These are phyloP conservation scores for Laguncularia racemosa DNA, from an alignment of 345 rosid genomes.

Conservation along the genomic window DNA sequence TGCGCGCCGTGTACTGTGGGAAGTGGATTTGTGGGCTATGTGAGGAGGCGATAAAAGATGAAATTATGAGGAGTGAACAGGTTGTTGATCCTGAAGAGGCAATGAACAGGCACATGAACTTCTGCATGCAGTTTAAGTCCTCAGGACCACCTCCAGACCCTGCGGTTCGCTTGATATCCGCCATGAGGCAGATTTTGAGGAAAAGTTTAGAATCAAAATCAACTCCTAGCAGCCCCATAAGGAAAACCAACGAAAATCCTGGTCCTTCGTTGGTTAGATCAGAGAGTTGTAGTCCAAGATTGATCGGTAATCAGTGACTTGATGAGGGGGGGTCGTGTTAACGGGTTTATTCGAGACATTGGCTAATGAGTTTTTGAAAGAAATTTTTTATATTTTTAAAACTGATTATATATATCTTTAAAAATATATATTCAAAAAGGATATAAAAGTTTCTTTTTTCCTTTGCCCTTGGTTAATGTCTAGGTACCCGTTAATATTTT, in stretches of 20 bases:
- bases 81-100: conserved; percentile 20
- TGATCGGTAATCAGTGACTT: neutral
- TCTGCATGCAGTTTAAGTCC: conserved; percentile 5
- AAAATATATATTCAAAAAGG: too few species aligned
- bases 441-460: too few species aligned
- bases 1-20: conserved; percentile 9
- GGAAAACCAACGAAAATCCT: neutral
- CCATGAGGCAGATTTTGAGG: conserved; percentile 13
- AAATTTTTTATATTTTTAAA: too few species aligned
- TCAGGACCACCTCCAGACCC: conserved; percentile 8
- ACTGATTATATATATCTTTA: too few species aligned
- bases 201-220: conserved; percentile 8
- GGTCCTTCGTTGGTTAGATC: neutral
- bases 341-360: too few species aligned
- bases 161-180: conserved; percentile 4
- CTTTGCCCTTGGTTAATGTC: too few species aligned
- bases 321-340: neutral
- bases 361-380: too few species aligned
- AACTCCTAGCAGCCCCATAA: conserved; percentile 1
- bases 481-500: too few species aligned
- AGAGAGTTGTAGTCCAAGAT: neutral
- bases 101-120: conserved; percentile 21
- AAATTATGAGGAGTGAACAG: conserved; percentile 21
- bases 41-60: conserved; percentile 24
- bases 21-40: conserved; percentile 34